These are phyloP conservation scores for Cordyceps javanica DNA, from an alignment of 2,329 filamentous ascomycete genomes.

Conservation along the genomic window DNA sequence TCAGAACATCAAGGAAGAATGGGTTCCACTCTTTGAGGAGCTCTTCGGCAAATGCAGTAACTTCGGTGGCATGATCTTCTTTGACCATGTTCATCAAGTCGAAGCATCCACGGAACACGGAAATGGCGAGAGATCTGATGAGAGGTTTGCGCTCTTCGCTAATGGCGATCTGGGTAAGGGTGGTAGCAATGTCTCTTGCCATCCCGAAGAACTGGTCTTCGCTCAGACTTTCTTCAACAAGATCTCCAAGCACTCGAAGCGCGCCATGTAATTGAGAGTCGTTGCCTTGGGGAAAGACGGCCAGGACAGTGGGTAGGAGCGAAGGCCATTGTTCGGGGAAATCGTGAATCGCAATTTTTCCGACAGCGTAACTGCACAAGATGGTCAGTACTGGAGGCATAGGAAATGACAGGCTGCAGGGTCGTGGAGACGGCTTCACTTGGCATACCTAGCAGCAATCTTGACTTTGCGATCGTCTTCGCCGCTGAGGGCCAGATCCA, in stretches of 20 bases:
- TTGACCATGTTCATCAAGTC: conserved; percentile 95
- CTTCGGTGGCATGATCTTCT: conserved; percentile 80
- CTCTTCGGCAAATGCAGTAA: conserved; percentile 85
- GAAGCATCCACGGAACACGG: conserved; percentile 86
- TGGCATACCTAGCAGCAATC: conserved; percentile 70
- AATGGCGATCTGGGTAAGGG: conserved; percentile 75
- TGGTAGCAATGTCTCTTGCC: conserved; percentile 76
- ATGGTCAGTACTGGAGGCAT: background rate
- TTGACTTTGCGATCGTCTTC: conserved; percentile 82
- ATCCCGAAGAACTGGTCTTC: conserved; percentile 94
- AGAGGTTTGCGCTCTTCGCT: conserved; percentile 68
- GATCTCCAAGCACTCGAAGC: conserved; percentile 77
- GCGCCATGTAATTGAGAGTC: conserved; percentile 84
- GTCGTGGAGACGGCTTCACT: background rate
- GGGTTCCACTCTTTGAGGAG: conserved; percentile 79
- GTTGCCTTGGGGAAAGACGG: conserved; percentile 66
- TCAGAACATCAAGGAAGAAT: conserved; percentile 77
- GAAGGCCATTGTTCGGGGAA: conserved; percentile 95
- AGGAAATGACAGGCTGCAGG: background rate
- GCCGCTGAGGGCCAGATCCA: conserved; percentile 68
- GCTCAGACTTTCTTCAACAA: conserved; percentile 89
- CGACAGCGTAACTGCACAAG: conserved; percentile 60
- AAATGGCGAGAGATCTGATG: conserved; percentile 78
- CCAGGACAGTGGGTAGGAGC: conserved; percentile 73
- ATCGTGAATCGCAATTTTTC: conserved; percentile 89